Base-by-base conservation (phyloP, 2,329 filamentous ascomycete genomes). In the Xylariaceae sp. region DNA sequence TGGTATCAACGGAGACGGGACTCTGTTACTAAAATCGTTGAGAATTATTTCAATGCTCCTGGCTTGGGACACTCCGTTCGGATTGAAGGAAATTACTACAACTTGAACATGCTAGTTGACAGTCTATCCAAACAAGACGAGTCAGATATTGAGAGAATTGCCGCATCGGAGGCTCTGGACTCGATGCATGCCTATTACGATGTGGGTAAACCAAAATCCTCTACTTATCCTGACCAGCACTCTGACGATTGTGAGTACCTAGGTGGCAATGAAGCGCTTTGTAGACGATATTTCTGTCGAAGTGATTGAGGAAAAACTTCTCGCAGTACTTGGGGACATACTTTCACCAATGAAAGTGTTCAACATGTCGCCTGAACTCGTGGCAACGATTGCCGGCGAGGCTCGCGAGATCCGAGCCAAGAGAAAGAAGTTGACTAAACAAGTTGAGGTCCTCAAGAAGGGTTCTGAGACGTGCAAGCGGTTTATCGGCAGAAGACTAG, bases 211-310 rank as follows among this genome's bases (percentile, higher is more conserved):
- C 3, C 31, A 31, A 18, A 17, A 14, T 5, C 14, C 14, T 28
- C 14, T 3, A 40, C 18, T 33, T 5, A 42, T 31, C 14, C 11
- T 4, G 39, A 17, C 14, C 41, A 19, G 9, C n/a, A 39, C 5
- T 34, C 43, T 57, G 18, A 59, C 36, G 7, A 43, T 7, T 3
- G 19, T 14, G 5, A 10, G n/a, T 6, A 31, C 31, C 2, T 48
- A 77, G 75, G 71, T 77, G 42, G 74, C 75, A 0, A 40, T 75
- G 45, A 72, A 74, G 55, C 67, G 69, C 1, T 73, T 78, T 53
- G 55, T 75, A 19, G 74, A 77, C 19, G 69, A 74, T 34, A 57
- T 77, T 5, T 66, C 73, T 9, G 64, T 73, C 17, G 64, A 76
- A 53, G 69, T 73, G 1, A 66, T 78, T 13, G 75, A 78, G 57